Conservation (phyloP, 169 alveolate genomes). For the Plasmodium gaboni region DNA sequence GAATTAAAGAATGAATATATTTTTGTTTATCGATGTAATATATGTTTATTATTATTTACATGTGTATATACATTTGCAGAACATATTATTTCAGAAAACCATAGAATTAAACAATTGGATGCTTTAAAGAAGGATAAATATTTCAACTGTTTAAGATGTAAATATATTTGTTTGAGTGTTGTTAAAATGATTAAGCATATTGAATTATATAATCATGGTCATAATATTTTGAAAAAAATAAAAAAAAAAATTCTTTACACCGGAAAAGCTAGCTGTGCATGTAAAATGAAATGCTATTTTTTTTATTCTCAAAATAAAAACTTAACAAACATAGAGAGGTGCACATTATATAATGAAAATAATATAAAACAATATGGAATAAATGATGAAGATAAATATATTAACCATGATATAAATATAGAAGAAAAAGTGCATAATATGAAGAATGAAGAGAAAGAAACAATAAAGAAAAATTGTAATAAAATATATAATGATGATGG, state of each 20-base stretch:
- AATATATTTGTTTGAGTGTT: slow-evolving; percentile 55
- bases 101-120: slow-evolving; percentile 61
- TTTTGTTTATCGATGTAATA: slow-evolving; percentile 48
- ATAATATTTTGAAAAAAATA: slow-evolving; percentile 66
- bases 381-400: background rate
- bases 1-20: slow-evolving; percentile 48
- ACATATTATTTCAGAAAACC: slow-evolving; percentile 52
- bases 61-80: slow-evolving; percentile 53
- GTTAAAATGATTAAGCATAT: slow-evolving; percentile 69
- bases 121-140: slow-evolving; percentile 46
- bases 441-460: background rate
- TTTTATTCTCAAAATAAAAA: slow-evolving; percentile 50
- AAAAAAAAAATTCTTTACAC: slow-evolving; percentile 50
- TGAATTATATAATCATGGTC: slow-evolving; percentile 65
- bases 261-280: slow-evolving; percentile 34
- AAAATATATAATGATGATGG: too few species aligned
- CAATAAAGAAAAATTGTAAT: background rate
- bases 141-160: slow-evolving; percentile 66
- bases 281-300: slow-evolving; percentile 42
- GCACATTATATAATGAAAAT: slow-evolving; percentile 3
- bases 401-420: background rate
- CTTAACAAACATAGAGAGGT: slow-evolving; percentile 5
- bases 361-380: background rate
- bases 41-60: slow-evolving; percentile 56
- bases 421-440: background rate